Evolutionary conservation across 768 basidiomycete genomes (phyloP), one percentile per base, ranked within the genome.

Genomic region (Antrodiella citrinella): DNA sequence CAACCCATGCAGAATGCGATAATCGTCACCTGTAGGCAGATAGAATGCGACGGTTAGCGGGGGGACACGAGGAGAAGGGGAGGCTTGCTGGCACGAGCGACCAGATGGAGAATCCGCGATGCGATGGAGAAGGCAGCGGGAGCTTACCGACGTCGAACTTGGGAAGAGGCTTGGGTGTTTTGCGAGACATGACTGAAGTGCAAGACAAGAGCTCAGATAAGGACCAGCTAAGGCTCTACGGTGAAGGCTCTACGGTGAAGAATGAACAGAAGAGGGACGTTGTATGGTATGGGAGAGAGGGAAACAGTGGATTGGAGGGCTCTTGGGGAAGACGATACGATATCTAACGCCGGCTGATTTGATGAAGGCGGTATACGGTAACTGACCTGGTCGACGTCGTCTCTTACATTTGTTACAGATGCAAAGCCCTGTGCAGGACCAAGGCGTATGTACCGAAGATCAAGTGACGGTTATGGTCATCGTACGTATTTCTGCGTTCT

Each of bases 1-100:
- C 50, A 91, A 81, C 49, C 78, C 72, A 62, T 86, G 77, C 61
- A 88, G 70, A 53, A 89, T 67, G 59, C 82, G 77, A 66, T 89
- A 90, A 63, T 86, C 79, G 47, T 83, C 76, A 54, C 83, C 84
- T 86, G 47, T 4, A 52, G 49, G 47, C 40, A 41, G n/a, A 13
- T n/a, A 44, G 26, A 18, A 18, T 44, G 22, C 48, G 24, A 21
- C 15, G 30, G 43, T 38, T 24, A 5, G 39, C 12, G 15, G 4
- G 38, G 15, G 5, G n/a, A 30, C 39, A 26, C 41, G 41, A 43
- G 41, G 19, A 5, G 21, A 5, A 43, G 7, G 41, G 35, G 10
- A 18, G 35, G 10, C 35, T 10, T 43, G 30, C n/a, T 26, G 23
- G 18, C 42, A 20, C 19, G 7, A 23, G 15, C 18, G 18, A 45